Evolutionary conservation across 1,284 basidiomycete species (phyloP), one percentile per base, ranked within the genome.

Genomic region (Malassezia globosa): DNA sequence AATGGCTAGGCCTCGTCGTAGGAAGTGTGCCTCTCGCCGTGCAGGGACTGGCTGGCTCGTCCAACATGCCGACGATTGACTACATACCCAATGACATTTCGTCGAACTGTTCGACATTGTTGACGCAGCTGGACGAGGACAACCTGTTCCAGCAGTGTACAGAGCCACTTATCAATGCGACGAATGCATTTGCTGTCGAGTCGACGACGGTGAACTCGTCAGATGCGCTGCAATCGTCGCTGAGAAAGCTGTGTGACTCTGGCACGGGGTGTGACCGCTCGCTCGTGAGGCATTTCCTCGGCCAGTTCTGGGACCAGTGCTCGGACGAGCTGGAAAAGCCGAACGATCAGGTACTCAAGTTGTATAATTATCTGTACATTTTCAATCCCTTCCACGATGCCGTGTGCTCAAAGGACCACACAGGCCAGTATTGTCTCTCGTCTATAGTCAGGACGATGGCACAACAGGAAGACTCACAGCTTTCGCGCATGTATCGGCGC

Each of bases 361-460:
- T 51, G 40, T 51, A 51, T 27, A 40, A 51, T 16, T 51, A 51
- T 35, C 13, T 51, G 25, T 51, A 51, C 45, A 46, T 51, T 5
- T 51, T 51, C 21, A 46, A 39, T 29, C 49, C 49, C 14, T 51
- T 51, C 44, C 49, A 39, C 27, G 49, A 51, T 18, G 49, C 49
- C 5, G 29, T 51, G 18, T 51, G 49, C 44, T 33, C 49, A 3
- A 27, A 38, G 44, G 37, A 46, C 40, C 7, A 40, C 7, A 14
- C 29, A 2, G 29, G 29, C 37, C 16, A 34, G 11, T 51, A 46
- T 25, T 51, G 49, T 34, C 25, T 51, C 7, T 5, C 39, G 11
- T n/a, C 33, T 6, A 33, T 51, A 19, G 31, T 27, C 26, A 43
- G 37, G 25, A 37, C 7, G 2, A 46, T 41, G 27, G 19, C 21